phyloP scores from a whole-genome alignment of 139 green algal species.

The Chlorella sp. region DNA sequence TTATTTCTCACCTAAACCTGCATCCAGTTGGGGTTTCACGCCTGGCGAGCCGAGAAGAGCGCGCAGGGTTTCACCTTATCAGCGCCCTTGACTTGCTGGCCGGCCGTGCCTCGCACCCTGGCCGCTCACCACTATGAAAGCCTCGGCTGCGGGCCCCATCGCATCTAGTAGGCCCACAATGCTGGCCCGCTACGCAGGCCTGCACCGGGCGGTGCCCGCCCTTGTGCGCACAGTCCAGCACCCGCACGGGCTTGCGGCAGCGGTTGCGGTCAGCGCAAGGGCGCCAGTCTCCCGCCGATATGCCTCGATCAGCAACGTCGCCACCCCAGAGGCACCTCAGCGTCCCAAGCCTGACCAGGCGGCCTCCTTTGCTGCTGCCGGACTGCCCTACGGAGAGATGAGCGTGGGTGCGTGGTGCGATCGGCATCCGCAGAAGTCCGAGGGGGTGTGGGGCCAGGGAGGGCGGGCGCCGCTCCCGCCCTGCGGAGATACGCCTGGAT shows the following conservation, averaged over 20 bases:
- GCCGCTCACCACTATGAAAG: neutral
- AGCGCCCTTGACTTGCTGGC: no score
- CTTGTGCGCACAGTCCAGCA: neutral
- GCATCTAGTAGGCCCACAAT: slow-evolving; percentile 7
- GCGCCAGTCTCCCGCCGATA: neutral
- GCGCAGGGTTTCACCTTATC: no score
- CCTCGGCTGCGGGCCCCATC: neutral
- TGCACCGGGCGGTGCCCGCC: slow-evolving; percentile 24
- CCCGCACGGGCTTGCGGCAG: neutral
- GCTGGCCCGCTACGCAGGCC: neutral
- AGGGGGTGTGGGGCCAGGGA: neutral
- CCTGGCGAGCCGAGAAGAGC: no score
- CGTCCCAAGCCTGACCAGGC: neutral
- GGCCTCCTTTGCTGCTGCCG: slow-evolving; percentile 23
- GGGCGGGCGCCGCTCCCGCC: neutral
- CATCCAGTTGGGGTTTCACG: no score
- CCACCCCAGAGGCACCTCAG: slow-evolving; percentile 14
- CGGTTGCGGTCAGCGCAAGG: neutral
- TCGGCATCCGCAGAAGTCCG: neutral
- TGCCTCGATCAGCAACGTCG: slow-evolving; percentile 11
- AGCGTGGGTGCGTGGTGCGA: slow-evolving; percentile 24
- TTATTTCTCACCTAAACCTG: no score
- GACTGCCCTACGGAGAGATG: slow-evolving; percentile 37
- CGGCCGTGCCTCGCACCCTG: no score
- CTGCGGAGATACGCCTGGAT: neutral